These are phyloP conservation scores for Colletotrichum magnum DNA, from an alignment of 2,329 filamentous ascomycete species.

Conservation along the genomic window DNA sequence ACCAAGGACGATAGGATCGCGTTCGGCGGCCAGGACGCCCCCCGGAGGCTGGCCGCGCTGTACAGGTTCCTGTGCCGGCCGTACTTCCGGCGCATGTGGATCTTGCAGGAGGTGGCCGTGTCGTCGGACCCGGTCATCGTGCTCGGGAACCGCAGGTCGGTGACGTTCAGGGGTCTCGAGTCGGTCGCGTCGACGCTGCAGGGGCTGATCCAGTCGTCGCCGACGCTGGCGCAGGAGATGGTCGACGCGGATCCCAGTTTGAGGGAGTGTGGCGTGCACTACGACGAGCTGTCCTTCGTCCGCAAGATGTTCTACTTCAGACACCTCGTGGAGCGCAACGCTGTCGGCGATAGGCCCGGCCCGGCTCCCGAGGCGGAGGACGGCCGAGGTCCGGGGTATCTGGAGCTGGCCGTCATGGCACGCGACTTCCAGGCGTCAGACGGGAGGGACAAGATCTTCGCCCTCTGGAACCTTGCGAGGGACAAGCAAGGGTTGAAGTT, in stretches of 20 bases:
- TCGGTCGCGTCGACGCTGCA: constrained; percentile 4
- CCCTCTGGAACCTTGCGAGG: constrained; percentile 4
- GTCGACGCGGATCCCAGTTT: background rate
- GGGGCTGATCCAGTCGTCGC: background rate
- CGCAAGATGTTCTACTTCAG: constrained; percentile 11
- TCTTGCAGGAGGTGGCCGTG: constrained; percentile 2
- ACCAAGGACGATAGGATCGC: background rate
- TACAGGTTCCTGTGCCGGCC: constrained; percentile 5
- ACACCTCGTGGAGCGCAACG: background rate
- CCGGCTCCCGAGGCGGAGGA: too few species aligned
- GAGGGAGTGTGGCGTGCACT: background rate
- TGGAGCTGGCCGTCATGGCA: background rate
- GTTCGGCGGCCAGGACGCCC: background rate
- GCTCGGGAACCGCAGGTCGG: background rate
- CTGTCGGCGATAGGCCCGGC: background rate
- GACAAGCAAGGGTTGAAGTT: background rate
- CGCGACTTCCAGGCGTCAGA: constrained; percentile 16
- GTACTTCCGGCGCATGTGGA: constrained; percentile 7
- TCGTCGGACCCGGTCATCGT: background rate
- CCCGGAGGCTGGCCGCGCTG: background rate
- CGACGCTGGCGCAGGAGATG: background rate
- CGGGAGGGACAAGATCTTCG: background rate
- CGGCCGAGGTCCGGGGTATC: background rate
- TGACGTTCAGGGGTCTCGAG: background rate
- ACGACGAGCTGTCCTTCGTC: background rate